Evolutionary conservation across 176 grass and related monocot genomes (phyloP).

Genomic region (Thalia dealbata): DNA sequence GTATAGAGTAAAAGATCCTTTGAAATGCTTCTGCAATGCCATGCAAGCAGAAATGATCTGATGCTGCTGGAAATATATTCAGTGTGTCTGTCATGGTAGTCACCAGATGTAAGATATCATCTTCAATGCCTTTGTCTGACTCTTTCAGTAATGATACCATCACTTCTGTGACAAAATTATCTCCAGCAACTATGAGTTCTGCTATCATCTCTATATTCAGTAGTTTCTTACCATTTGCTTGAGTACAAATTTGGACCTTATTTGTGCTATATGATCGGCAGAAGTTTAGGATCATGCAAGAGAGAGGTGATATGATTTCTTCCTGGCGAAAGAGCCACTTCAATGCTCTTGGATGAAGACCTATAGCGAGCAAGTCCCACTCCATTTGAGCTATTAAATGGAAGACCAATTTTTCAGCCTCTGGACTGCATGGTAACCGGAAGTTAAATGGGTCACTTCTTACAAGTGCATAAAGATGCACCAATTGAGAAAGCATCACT

Average conservation of each 20-base stretch:
- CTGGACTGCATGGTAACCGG: slow-evolving; percentile 44
- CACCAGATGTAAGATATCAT: slow-evolving; percentile 39
- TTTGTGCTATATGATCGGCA: slow-evolving; percentile 55
- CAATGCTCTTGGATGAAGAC: slow-evolving; percentile 49
- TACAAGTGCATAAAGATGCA: slow-evolving; percentile 69
- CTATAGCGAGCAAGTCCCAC: slow-evolving; percentile 59
- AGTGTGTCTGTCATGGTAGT: slow-evolving; percentile 60
- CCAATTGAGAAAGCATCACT: slow-evolving; percentile 56
- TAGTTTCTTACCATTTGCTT: slow-evolving; percentile 31
- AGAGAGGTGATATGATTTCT: slow-evolving; percentile 49
- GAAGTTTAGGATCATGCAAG: slow-evolving; percentile 56
- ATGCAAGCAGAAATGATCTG: slow-evolving; percentile 45
- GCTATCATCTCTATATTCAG: slow-evolving; percentile 64
- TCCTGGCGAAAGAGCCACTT: slow-evolving; percentile 81
- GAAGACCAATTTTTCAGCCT: slow-evolving; percentile 72
- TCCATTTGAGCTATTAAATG: slow-evolving; percentile 40
- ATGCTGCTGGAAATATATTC: slow-evolving; percentile 42
- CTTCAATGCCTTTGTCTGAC: slow-evolving; percentile 42
- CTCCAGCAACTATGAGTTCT: slow-evolving; percentile 49
- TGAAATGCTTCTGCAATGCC: slow-evolving; percentile 42
- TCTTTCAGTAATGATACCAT: slow-evolving; percentile 50
- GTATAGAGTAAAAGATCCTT: slow-evolving; percentile 31
- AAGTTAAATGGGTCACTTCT: slow-evolving; percentile 46
- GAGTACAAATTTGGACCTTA: slow-evolving; percentile 25
- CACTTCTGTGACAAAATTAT: slow-evolving; percentile 35